Evolutionary conservation across 257 asterid species (phyloP), one percentile per base, ranked within the genome.

Genomic region (Fraxinus excelsior): DNA sequence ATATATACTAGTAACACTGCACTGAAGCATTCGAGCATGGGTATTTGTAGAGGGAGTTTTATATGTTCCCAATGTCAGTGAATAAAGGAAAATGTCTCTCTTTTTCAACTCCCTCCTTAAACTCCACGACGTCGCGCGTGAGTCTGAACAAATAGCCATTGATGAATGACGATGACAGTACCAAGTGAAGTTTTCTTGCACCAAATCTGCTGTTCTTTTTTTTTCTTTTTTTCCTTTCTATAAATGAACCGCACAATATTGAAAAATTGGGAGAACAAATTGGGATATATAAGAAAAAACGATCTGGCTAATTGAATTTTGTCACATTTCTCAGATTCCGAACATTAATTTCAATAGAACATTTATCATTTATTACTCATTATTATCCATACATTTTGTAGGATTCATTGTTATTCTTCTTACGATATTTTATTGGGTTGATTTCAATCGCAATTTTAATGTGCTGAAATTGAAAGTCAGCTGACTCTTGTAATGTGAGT

Each of bases 81-180:
- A 75, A 82, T 71, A 69, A 79, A n/a, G 86, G 78, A 76, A 66
- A 40, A 53, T 60, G 81, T 72, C 81, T 32, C 68, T 75, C 68
- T 11, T 25, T 62, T 62, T 25, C 19, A 31, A 25, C 35, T 62
- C 68, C 32, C 68, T 23, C 68, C 68, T 25, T 62, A 62, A 62
- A 25, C 35, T 25, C 34, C n/a, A 62, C 68, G 34, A 26, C n/a
- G 16, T 62, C 34, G 16, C 68, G 26, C 68, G 35, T 62, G 68
- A 62, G 35, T 62, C 68, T 62, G 19, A 62, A 62, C 34, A 23
- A 62, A 60, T 5, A 25, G 21, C 68, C 68, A 16, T 25, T 62
- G 18, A n/a, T 58, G 65, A 56, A 19, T 23, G 8, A 56, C 9
- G 8, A 56, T 21, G 13, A 21, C 2, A 35, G 19, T 25, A 25